Evolutionary conservation across 2,329 filamentous ascomycete species (phyloP), one percentile per base, ranked within the genome.

Genomic region (Stachybotrys echinatus): DNA sequence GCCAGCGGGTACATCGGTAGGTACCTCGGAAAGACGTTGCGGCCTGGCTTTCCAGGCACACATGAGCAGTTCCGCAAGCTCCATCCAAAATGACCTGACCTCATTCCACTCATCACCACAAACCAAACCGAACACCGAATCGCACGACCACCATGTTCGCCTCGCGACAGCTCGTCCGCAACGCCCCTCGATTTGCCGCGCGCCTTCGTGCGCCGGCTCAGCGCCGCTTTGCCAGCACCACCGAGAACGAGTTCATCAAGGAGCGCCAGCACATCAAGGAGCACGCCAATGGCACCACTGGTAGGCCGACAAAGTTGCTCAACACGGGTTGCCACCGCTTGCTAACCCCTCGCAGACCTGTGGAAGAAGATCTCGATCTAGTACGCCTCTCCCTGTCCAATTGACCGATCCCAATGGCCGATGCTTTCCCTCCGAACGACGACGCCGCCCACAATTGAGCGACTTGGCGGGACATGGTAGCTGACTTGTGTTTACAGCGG

Each of bases 311-410:
- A 21, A 12, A 22, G 43, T 50, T 46, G 27, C 42, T 48, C 42
- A 45, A 48, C 49, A 40, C 48, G 53, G 56, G 60, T 61, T 59
- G 56, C 55, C 47, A 47, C 22, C 20, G 23, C 47, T 54, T 54
- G 54, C 69, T 76, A 59, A 75, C 65, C 17, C 47, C 56, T 49
- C 52, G 49, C 67, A 96, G 92, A 90, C 65, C 84, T 96, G 65
- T 99, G 94, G 94, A 85, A 83, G 74, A 97, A 95, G 81, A 86
- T 97, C 64, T 94, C 90, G 58, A 80, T 96, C 79, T 97, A 89
- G 92, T 96, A 89, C 74, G 88, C 76, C 59, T 49, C 57, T 58
- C 49, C 51, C 44, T 23, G 43, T 49, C 49, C 49, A 65, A 65
- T 21, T 47, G 12, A 20, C n/a, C 19, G 21, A 37, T 40, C 34